These are phyloP conservation scores for Trypanosoma vivax DNA, from an alignment of 208 protist species.

Conservation along the genomic window DNA sequence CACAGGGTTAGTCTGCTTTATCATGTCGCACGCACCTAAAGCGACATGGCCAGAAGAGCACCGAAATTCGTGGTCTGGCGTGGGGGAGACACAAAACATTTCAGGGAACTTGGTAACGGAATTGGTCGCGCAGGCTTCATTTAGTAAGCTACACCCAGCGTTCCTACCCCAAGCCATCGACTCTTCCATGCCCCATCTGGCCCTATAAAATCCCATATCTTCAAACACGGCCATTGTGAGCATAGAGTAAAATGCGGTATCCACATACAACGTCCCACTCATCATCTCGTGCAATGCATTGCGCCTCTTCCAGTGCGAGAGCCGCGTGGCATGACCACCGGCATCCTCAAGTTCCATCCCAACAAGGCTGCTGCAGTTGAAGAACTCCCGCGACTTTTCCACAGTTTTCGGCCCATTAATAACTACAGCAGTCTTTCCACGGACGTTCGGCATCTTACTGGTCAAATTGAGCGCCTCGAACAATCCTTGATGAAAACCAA, in stretches of 20 bases:
- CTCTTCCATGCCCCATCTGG: constrained; percentile 13
- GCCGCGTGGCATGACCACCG: background rate
- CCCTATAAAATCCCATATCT: constrained; percentile 32
- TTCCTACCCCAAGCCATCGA: constrained; percentile 31
- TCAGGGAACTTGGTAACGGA: background rate
- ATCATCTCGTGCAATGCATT: constrained; percentile 8
- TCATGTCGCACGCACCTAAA: too few relatives aligned
- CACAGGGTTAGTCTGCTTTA: too few relatives aligned
- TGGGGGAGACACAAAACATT: constrained; percentile 5
- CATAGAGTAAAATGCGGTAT: background rate
- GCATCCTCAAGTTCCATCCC: constrained; percentile 11
- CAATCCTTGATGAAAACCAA: background rate
- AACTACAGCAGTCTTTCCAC: background rate
- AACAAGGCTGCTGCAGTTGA: background rate
- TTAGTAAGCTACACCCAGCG: constrained; percentile 19
- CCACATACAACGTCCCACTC: background rate
- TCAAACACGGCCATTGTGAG: constrained; percentile 34
- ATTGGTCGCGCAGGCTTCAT: background rate
- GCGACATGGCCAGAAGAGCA: too few relatives aligned
- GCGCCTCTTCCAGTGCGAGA: constrained; percentile 12
- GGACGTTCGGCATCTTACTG: background rate
- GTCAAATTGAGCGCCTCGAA: background rate
- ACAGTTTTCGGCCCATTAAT: background rate
- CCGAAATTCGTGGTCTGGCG: too few relatives aligned
- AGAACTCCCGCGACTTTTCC: background rate